Evolutionary conservation across 164 flowering plant species (phyloP), one percentile per base, ranked within the genome.

Genomic region (Warburgia ugandensis): DNA sequence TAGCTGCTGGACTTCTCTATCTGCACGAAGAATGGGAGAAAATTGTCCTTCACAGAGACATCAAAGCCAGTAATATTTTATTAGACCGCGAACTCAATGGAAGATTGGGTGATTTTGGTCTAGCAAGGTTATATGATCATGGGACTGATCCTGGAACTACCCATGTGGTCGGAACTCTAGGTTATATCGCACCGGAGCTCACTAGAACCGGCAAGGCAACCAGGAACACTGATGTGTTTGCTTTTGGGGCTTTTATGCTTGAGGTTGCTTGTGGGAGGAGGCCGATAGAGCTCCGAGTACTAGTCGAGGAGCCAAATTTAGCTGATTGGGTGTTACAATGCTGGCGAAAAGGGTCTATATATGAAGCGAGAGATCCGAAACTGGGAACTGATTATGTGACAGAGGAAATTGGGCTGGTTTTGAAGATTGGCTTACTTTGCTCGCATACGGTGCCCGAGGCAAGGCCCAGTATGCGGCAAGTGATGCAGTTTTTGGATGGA

Each of bases 1-100:
- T 71, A 9, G 78, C 75, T 0, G 54, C 67, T 0, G 76, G 73
- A 7, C 44, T 74, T 1, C 17, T 62, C 0, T 73, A 67, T 25
- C 32, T 73, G 11, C 77, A 70, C 23, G 68, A 73, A 56, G 72
- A 52, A 9, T 74, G 78, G 71, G 75, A 60, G 11, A 64, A 68
- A 41, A 60, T 63, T 0, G 75, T 74, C 12, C 45, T 73, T 17
- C 77, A 73, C 32, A 63, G 77, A 59, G 77, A 73, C 13, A 43
- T 73, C 5, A 73, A 73, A 36, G 64, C 74, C 1, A 64, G 74
- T 33, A 73, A 73, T 44, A 66, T 73, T 0, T 19, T 73, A 31
- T 40, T 70, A 29, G 77, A 73, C n/a, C 48, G 22, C 14, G 72
- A 73, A 2, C 4, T 69, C 35, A 64, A 61, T 30, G 74, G 63